Evolutionary conservation across 345 rosid species (phyloP).

Genomic region (Rhizophora apiculata): DNA sequence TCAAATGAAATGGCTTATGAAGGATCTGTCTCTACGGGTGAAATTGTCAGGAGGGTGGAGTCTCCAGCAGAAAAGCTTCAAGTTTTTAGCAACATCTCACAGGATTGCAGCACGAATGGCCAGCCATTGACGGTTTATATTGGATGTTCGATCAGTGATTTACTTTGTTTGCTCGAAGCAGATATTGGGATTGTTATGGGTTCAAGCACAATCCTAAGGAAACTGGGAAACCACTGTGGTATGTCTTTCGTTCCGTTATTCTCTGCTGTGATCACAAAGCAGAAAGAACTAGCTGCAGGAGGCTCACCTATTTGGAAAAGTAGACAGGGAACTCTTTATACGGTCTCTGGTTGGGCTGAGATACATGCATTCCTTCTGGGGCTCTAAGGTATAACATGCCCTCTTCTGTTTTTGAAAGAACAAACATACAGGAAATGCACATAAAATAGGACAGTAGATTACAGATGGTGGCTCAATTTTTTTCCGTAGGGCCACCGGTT

Average conservation of each 20-base stretch:
- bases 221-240: constrained; percentile 15
- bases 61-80: constrained; percentile 13
- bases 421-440: constrained; percentile 19
- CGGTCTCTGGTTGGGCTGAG: constrained; percentile 22
- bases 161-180: constrained; percentile 18
- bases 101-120: background rate
- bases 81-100: background rate
- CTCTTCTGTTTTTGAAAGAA: background rate
- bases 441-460: constrained; percentile 15
- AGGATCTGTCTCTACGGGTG: constrained; percentile 13
- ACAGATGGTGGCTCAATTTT: constrained; percentile 25
- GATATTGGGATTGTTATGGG: constrained; percentile 22
- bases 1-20: constrained; percentile 17
- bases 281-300: constrained; percentile 14
- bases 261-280: constrained; percentile 9
- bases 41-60: constrained; percentile 9
- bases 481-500: constrained; percentile 19
- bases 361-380: constrained; percentile 17
- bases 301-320: constrained; percentile 11
- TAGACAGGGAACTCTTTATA: constrained; percentile 10
- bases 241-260: constrained; percentile 12
- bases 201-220: constrained; percentile 19
- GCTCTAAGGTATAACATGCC: no score
- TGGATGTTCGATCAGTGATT: constrained; percentile 19
- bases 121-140: constrained; percentile 12